These are phyloP conservation scores for Ormosia emarginata DNA, from an alignment of 306 rosid genomes.

Conservation along the genomic window DNA sequence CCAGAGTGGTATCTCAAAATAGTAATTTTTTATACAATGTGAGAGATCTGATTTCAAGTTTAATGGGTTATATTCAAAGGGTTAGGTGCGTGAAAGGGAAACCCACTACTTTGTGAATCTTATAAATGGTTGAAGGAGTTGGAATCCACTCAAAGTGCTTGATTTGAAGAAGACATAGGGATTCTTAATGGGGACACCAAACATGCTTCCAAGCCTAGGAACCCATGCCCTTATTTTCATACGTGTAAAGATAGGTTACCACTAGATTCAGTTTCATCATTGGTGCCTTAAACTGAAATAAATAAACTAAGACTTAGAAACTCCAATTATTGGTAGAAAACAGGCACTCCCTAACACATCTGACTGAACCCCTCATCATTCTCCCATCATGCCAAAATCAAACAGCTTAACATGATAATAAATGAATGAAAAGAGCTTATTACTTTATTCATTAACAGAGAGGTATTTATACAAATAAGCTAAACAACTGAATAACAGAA, in stretches of 20 bases:
- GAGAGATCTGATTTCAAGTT: conserved; percentile 36
- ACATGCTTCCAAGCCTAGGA: conserved; percentile 39
- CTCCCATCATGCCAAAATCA: conserved; percentile 22
- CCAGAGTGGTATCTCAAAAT: conserved; percentile 36
- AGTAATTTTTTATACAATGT: conserved; percentile 13
- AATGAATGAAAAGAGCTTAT: no score
- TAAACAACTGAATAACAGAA: no score
- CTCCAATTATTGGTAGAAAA: conserved; percentile 52
- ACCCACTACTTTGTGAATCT: conserved; percentile 65
- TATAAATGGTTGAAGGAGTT: conserved; percentile 79
- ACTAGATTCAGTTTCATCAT: conserved; percentile 48
- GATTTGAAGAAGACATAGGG: conserved; percentile 46
- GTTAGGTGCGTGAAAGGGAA: conserved; percentile 90
- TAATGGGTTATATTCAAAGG: conserved; percentile 47
- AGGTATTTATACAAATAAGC: no score
- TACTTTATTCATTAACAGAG: no score
- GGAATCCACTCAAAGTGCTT: conserved; percentile 90
- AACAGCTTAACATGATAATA: background rate
- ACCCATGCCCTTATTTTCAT: conserved; percentile 28
- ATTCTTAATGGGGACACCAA: conserved; percentile 52
- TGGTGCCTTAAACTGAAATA: conserved; percentile 43
- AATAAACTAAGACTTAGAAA: conserved; percentile 24
- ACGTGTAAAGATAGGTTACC: conserved; percentile 66
- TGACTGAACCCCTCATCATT: conserved; percentile 6
- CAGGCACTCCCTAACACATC: conserved; percentile 13